Evolutionary conservation across 768 basidiomycete species (phyloP).

Genomic region (Wakefieldia striispora): DNA sequence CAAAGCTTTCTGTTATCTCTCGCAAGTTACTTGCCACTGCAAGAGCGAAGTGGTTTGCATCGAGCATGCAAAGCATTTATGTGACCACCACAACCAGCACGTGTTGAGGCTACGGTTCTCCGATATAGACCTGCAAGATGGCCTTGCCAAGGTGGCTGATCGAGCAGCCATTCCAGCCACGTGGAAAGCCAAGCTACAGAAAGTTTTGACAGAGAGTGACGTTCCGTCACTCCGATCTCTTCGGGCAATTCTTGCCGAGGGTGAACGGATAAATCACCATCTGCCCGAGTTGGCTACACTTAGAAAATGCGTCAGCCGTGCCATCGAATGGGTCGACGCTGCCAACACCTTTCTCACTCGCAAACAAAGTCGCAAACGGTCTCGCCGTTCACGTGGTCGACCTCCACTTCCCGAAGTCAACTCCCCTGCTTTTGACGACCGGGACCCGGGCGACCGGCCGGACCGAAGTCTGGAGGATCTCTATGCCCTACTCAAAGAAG

Average conservation of each 20-base stretch:
- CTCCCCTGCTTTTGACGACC: slow-evolving; percentile 33
- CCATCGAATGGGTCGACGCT: slow-evolving; percentile 86
- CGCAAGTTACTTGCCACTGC: slow-evolving; percentile 84
- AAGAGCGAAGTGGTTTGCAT: slow-evolving; percentile 78
- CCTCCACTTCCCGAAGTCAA: slow-evolving; percentile 42
- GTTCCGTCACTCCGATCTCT: slow-evolving; percentile 75
- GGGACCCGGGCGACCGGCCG: slow-evolving; percentile 64
- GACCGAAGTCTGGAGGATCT: slow-evolving; percentile 73
- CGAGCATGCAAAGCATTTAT: slow-evolving; percentile 78
- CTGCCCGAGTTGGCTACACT: slow-evolving; percentile 71
- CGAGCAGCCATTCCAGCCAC: slow-evolving; percentile 68
- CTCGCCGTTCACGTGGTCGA: slow-evolving; percentile 59
- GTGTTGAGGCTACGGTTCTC: slow-evolving; percentile 78
- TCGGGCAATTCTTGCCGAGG: slow-evolving; percentile 81
- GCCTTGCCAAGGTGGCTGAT: slow-evolving; percentile 60
- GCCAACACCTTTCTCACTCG: slow-evolving; percentile 77
- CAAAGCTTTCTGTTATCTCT: slow-evolving; percentile 94
- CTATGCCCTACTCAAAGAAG: slow-evolving; percentile 65
- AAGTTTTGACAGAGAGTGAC: slow-evolving; percentile 62
- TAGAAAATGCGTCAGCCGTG: slow-evolving; percentile 74
- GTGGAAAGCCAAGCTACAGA: slow-evolving; percentile 75
- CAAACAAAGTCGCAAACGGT: slow-evolving; percentile 78
- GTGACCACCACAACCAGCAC: slow-evolving; percentile 59
- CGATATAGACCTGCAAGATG: slow-evolving; percentile 73
- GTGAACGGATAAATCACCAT: slow-evolving; percentile 77